Conservation (phyloP, 352 stramenopile species). For the Globisporangium middletonii region DNA sequence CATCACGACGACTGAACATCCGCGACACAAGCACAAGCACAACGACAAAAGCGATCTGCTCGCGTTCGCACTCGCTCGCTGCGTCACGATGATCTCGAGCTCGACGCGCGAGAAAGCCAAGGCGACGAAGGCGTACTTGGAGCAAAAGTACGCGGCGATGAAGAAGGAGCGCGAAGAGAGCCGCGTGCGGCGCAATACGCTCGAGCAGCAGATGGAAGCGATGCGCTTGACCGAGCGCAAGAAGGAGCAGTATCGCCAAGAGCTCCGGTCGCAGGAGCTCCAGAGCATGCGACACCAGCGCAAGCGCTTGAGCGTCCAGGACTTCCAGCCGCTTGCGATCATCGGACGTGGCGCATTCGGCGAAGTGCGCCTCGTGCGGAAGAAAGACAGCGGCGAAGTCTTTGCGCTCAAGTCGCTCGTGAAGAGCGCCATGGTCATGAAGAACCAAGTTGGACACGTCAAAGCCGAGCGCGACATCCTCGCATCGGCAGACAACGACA, state of each 20-base stretch:
- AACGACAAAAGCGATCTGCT: neutral
- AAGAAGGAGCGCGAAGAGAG: slow-evolving; percentile 85
- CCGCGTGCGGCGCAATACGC: slow-evolving; percentile 60
- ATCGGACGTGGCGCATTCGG: slow-evolving; percentile 99
- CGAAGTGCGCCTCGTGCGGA: slow-evolving; percentile 91
- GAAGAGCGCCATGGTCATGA: slow-evolving; percentile 89
- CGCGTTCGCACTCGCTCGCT: no score
- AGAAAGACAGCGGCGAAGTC: slow-evolving; percentile 79
- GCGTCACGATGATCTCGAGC: slow-evolving; percentile 64
- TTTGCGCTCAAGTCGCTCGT: slow-evolving; percentile 92
- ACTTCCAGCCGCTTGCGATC: slow-evolving; percentile 97
- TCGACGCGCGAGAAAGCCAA: slow-evolving; percentile 84
- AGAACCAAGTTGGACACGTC: slow-evolving; percentile 95
- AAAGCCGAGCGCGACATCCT: slow-evolving; percentile 97
- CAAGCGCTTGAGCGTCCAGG: slow-evolving; percentile 76
- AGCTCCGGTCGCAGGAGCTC: slow-evolving; percentile 69
- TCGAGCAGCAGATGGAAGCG: slow-evolving; percentile 81
- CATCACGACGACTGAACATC: neutral
- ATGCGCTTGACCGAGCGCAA: slow-evolving; percentile 70
- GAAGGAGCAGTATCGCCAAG: slow-evolving; percentile 76
- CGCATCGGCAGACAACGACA: slow-evolving; percentile 90
- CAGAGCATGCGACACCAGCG: slow-evolving; percentile 76
- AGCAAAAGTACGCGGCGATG: slow-evolving; percentile 88
- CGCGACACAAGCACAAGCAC: neutral
- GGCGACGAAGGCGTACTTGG: slow-evolving; percentile 83